Evolutionary conservation across 202 grass and related monocot genomes (phyloP).

Genomic region (Carex sylvatica): DNA sequence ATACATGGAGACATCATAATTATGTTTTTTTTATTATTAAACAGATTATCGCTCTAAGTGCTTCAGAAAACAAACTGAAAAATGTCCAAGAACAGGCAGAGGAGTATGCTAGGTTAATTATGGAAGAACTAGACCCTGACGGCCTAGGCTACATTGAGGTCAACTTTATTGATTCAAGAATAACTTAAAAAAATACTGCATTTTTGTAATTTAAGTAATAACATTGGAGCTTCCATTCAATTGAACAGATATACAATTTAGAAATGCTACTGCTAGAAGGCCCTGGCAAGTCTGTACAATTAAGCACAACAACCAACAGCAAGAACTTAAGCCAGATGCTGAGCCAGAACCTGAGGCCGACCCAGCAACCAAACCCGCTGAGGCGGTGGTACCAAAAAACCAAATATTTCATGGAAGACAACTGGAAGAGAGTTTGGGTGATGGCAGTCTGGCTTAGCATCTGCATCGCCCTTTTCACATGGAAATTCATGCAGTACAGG

Average conservation of each 20-base stretch:
- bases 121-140: slow-evolving; percentile 91
- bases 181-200: neutral
- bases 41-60: slow-evolving; percentile 87
- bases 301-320: slow-evolving; percentile 61
- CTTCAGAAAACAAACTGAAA: slow-evolving; percentile 71
- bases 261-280: slow-evolving; percentile 70
- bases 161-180: neutral
- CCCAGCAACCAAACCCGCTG: slow-evolving; percentile 71
- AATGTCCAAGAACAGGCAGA: slow-evolving; percentile 71
- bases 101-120: slow-evolving; percentile 90
- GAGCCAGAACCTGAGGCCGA: slow-evolving; percentile 70
- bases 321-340: slow-evolving; percentile 91
- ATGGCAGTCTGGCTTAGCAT: slow-evolving; percentile 55
- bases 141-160: slow-evolving; percentile 83
- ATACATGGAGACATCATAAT: neutral
- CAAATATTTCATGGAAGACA: slow-evolving; percentile 69
- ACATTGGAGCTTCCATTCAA: neutral
- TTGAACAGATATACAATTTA: slow-evolving; percentile 59
- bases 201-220: neutral
- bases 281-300: slow-evolving; percentile 49
- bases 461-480: slow-evolving; percentile 54
- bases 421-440: slow-evolving; percentile 79
- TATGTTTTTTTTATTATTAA: neutral
- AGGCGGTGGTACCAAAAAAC: slow-evolving; percentile 38
- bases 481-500: slow-evolving; percentile 75